Evolutionary conservation across 176 grass and related monocot genomes (phyloP), one percentile per base, ranked within the genome.

Genomic region (Hyparrhenia diplandra): DNA sequence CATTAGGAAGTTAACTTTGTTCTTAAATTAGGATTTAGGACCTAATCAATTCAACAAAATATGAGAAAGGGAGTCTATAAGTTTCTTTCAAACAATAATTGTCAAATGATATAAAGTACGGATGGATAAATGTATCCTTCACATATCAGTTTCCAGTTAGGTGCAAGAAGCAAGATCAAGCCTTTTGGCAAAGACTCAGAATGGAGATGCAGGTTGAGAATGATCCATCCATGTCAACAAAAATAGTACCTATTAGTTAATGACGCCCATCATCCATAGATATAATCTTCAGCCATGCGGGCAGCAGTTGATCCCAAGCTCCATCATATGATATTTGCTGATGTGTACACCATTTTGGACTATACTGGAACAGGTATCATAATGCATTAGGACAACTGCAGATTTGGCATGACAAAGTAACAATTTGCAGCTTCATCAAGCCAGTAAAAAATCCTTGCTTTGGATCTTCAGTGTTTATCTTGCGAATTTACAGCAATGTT

Each of bases 251-350:
- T n/a, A n/a, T n/a, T n/a, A n/a, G n/a, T n/a, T n/a, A n/a, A n/a
- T n/a, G n/a, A n/a, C n/a, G n/a, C n/a, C n/a, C n/a, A 84, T 94
- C 11, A 14, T 25, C 86, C 92, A 84, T 94, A 94, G 62, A 98
- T 98, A 73, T 98, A 94, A 92, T 94, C 95, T 92, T 98, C 92
- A 69, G 95, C 86, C 86, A 98, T 90, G 39, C 74, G 81, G 65
- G 94, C 83, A 84, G 90, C 77, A 85, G 95, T 98, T 60, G 92
- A 98, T 45, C 95, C 92, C 83, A 94, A 82, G 31, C 95, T 88
- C 95, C 95, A 98, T 20, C 86, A 59, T 28, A 94, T 76, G 20
- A 94, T 59, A 85, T 81, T 70, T 45, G 89, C 86, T 37, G 92
- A 91, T 69, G 92, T 85, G 89, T 85, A 32, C 92, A 85, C 95